phyloP scores from a whole-genome alignment of 805 yeast species.

The Kluyveromyces aestuarii region DNA sequence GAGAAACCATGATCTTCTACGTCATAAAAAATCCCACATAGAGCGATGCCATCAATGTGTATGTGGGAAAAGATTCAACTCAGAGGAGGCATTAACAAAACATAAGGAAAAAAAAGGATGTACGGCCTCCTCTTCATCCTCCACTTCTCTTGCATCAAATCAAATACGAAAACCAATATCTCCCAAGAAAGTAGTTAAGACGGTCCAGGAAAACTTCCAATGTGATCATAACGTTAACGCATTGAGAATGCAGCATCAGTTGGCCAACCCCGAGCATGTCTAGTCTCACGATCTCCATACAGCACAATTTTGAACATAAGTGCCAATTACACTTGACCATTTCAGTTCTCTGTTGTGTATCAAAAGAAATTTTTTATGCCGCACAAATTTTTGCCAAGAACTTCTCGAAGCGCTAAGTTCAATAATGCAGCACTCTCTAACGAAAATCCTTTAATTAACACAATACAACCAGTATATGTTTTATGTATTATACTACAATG shows the following conservation, averaged over 20 bases:
- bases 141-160: background rate
- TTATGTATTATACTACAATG: no score
- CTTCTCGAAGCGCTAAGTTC: background rate
- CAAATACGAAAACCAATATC: conserved; percentile 1
- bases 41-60: conserved; percentile 67
- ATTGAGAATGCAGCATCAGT: conserved; percentile 1
- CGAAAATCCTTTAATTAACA: no score
- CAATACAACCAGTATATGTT: no score
- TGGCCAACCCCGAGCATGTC: background rate
- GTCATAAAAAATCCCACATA: conserved; percentile 83
- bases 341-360: no score
- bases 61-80: conserved; percentile 83
- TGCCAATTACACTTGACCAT: no score
- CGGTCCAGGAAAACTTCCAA: background rate
- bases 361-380: no score
- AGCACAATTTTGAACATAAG: no score
- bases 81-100: conserved; percentile 80
- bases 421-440: no score
- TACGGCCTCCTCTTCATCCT: background rate
- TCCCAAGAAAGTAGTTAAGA: background rate
- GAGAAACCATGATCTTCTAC: conserved; percentile 85
- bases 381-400: background rate
- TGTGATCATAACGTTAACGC: background rate
- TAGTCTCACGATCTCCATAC: no score
- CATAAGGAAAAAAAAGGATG: conserved; percentile 31